phyloP scores from a whole-genome alignment of 352 stramenopile genomes.

The Pythium oligandrum region DNA sequence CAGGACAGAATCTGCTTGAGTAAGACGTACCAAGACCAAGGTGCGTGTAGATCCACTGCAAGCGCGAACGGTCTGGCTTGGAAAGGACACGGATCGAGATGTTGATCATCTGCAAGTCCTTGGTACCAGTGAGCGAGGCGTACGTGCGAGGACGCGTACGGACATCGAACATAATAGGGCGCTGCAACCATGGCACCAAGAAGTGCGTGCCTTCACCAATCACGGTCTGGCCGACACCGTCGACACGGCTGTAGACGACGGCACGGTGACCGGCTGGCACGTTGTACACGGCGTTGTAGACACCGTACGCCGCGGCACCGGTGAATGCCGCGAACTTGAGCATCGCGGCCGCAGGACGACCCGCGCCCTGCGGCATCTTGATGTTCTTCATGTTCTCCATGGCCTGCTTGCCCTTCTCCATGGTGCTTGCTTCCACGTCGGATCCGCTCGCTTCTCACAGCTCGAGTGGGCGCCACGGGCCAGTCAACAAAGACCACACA shows the following conservation, averaged over 20 bases:
- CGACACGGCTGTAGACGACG: conserved; percentile 89
- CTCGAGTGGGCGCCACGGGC: conserved; percentile 7
- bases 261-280: conserved; percentile 84
- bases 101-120: conserved; percentile 99
- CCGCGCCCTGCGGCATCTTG: conserved; percentile 70
- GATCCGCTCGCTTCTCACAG: conserved; percentile 4
- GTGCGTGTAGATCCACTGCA: conserved; percentile 97
- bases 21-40: conserved; percentile 82
- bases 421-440: conserved; percentile 7
- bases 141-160: conserved; percentile 92
- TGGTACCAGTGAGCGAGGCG: conserved; percentile 88
- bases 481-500: conserved; percentile 26
- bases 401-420: conserved; percentile 68
- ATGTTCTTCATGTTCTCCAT: conserved; percentile 91
- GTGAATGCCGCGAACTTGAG: conserved; percentile 58
- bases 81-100: conserved; percentile 98
- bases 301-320: conserved; percentile 61
- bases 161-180: conserved; percentile 94
- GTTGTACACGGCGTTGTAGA: conserved; percentile 87
- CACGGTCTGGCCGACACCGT: conserved; percentile 70
- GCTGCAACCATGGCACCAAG: conserved; percentile 97
- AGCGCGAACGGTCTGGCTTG: conserved; percentile 89
- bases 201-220: conserved; percentile 96
- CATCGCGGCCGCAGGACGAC: conserved; percentile 48
- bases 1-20: not conserved